Conservation (phyloP, 768 basidiomycete species). For the Agrocybe praecox region DNA sequence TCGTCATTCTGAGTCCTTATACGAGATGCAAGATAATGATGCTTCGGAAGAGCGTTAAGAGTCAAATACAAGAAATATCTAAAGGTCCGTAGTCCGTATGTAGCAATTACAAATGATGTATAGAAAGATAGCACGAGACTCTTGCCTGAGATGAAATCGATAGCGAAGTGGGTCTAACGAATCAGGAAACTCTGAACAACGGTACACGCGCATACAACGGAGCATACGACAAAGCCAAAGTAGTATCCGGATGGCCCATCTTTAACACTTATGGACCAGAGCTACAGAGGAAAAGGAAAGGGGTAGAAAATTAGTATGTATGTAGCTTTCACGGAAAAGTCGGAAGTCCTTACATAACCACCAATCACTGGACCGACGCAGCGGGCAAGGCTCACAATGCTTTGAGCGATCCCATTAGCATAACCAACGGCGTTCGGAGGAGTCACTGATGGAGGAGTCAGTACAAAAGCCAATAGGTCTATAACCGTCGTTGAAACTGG, state of each 20-base stretch:
- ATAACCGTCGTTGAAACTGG: neutral
- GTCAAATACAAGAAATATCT: neutral
- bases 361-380: conserved; percentile 88
- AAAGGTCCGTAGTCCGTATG: neutral
- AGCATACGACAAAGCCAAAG: conserved; percentile 71
- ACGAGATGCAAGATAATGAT: too few relatives aligned
- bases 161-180: conserved; percentile 36
- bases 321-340: neutral
- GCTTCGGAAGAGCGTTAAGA: too few relatives aligned
- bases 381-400: conserved; percentile 90
- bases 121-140: neutral
- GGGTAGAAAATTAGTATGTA: conserved; percentile 8
- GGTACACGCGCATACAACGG: conserved; percentile 59
- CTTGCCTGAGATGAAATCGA: neutral
- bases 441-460: conserved; percentile 60
- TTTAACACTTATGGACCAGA: conserved; percentile 75
- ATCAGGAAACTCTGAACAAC: conserved; percentile 78
- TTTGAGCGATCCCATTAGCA: conserved; percentile 96
- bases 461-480: neutral
- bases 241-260: conserved; percentile 73
- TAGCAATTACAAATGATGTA: neutral
- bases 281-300: conserved; percentile 33
- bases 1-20: too few relatives aligned
- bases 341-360: conserved; percentile 62
- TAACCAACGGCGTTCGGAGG: conserved; percentile 87